A percentile compares a stretch with the other conserved stretches of the same genome.
Evolutionary conservation across 305 asterid species (phyloP).

Genomic region (Fraxinus sp.): DNA sequence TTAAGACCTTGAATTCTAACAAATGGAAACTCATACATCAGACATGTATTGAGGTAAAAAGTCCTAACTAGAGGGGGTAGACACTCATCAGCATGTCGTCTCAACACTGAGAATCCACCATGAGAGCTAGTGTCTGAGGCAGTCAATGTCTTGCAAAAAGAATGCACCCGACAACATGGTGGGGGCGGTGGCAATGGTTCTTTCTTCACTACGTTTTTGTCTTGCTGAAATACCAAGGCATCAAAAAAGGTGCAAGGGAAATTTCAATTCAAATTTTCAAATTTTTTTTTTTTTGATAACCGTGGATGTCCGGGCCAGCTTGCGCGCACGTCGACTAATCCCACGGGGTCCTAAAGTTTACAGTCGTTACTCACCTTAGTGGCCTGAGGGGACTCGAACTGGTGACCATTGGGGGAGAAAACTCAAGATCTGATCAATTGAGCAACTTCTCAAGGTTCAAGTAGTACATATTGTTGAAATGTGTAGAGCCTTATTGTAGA

Average conservation of each 20-base stretch:
- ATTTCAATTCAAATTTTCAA: neutral
- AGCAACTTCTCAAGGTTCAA: neutral
- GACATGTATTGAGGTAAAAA: conserved; percentile 7
- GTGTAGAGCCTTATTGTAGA: neutral
- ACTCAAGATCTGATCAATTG: too few species aligned
- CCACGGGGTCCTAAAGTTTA: too few species aligned
- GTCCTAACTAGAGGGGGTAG: conserved; percentile 83
- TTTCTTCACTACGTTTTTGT: conserved; percentile 62
- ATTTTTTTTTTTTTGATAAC: neutral
- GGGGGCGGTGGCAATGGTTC: conserved; percentile 54
- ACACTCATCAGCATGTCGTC: conserved; percentile 97
- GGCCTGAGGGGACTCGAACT: too few species aligned
- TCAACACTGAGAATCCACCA: conserved; percentile 91
- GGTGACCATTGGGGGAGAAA: too few species aligned
- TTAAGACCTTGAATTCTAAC: conserved; percentile 15
- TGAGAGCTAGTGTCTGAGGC: conserved; percentile 97
- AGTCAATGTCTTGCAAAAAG: conserved; percentile 92
- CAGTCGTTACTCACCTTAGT: too few species aligned
- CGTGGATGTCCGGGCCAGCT: too few species aligned
- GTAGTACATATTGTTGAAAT: neutral
- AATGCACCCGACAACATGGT: conserved; percentile 70
- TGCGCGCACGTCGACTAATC: too few species aligned
- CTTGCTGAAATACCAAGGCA: conserved; percentile 57
- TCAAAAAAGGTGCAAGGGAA: neutral
- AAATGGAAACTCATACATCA: neutral